A percentile compares a stretch with the other conserved stretches of the same genome.
Conservation (phyloP, 352 stramenopile species). For the Plasmopara viticola region DNA sequence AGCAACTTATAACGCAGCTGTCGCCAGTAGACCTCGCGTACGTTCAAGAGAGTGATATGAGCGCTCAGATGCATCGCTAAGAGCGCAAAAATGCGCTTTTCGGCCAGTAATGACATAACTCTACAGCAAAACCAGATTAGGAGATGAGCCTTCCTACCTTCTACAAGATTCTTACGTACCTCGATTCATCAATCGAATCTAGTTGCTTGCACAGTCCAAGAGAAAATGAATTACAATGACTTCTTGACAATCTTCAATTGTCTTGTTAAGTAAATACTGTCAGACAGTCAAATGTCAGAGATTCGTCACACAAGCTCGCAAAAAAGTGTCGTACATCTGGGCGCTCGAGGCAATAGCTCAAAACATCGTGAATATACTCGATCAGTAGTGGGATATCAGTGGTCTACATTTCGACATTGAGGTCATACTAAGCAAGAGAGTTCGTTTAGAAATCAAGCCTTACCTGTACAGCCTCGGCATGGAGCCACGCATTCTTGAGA, state of each 20-base stretch:
- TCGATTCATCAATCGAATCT: conserved; percentile 77
- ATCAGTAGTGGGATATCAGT: conserved; percentile 87
- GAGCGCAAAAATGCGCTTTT: conserved; percentile 76
- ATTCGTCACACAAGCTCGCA: not conserved
- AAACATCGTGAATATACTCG: conserved; percentile 82
- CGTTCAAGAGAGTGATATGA: conserved; percentile 43
- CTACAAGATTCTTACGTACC: conserved; percentile 22
- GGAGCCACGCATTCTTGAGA: conserved; percentile 86
- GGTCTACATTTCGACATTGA: conserved; percentile 33
- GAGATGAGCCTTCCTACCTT: not conserved
- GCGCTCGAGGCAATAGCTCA: conserved; percentile 71
- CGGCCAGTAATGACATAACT: conserved; percentile 78
- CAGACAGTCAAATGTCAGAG: not conserved
- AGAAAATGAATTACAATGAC: conserved; percentile 87
- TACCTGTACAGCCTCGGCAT: conserved; percentile 84
- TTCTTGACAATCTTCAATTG: conserved; percentile 76
- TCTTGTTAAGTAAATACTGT: conserved; percentile 68
- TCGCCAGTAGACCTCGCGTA: conserved; percentile 16
- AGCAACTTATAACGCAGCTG: not conserved
- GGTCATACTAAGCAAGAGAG: not conserved
- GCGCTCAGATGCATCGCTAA: conserved; percentile 70
- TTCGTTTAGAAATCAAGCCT: not conserved
- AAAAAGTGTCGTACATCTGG: conserved; percentile 31
- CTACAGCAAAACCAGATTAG: conserved; percentile 19
- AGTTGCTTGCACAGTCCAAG: conserved; percentile 75